Percentiles rank a stretch among this genome's conserved stretches.
These are phyloP conservation scores for Colletotrichum sp. DNA, from an alignment of 2,329 filamentous ascomycete genomes.

Conservation along the genomic window DNA sequence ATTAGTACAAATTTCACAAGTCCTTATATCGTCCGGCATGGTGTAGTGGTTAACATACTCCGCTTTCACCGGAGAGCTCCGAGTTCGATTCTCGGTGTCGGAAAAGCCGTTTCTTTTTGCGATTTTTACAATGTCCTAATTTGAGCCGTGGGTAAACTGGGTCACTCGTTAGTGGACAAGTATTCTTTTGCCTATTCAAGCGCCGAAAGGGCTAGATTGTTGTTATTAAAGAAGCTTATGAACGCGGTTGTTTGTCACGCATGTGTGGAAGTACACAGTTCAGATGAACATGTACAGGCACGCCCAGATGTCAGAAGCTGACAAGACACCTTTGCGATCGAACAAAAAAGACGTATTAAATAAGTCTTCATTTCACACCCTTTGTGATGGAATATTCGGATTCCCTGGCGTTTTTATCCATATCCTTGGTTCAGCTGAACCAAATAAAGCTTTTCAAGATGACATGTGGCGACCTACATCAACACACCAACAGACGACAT, in stretches of 20 bases:
- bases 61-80: constrained; percentile 3
- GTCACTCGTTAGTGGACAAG: neutral
- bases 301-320: neutral
- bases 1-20: too few species aligned
- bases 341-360: neutral
- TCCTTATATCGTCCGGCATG: too few species aligned
- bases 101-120: neutral
- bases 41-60: constrained; percentile 4
- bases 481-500: neutral
- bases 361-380: neutral
- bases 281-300: neutral
- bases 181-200: neutral
- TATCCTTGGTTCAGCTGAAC: neutral
- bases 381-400: neutral
- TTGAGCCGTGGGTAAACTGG: neutral
- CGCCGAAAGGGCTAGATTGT: neutral
- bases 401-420: neutral
- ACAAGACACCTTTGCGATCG: neutral
- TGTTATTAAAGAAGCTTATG: neutral
- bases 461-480: neutral
- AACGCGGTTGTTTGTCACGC: neutral
- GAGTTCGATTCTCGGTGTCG: neutral
- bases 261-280: neutral
- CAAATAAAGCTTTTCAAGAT: neutral
- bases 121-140: neutral